A percentile compares a stretch with the other conserved stretches of the same genome.
These are phyloP conservation scores for Castanospermum australe DNA, from an alignment of 306 rosid genomes.

Conservation along the genomic window DNA sequence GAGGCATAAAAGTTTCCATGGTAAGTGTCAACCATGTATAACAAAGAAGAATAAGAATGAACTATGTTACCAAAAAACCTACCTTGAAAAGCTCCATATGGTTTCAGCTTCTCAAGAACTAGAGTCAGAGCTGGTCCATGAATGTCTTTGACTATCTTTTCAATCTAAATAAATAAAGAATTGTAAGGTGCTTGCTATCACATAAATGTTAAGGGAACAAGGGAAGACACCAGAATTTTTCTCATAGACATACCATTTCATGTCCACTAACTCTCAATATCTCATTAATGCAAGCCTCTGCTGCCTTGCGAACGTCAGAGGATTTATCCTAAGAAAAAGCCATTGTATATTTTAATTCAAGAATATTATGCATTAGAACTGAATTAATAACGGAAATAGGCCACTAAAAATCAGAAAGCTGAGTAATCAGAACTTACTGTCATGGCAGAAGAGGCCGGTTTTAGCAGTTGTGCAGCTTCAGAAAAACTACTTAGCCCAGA, in stretches of 20 bases:
- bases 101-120: conserved; percentile 78
- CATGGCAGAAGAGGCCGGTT: conserved; percentile 91
- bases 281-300: conserved; percentile 85
- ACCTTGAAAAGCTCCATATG: conserved; percentile 71
- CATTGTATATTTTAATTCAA: conserved; percentile 25
- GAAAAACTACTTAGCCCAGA: conserved; percentile 69
- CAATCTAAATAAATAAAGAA: conserved; percentile 54
- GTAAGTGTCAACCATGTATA: conserved; percentile 20
- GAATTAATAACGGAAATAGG: background rate
- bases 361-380: background rate
- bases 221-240: background rate
- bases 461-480: conserved; percentile 87
- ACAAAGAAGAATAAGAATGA: conserved; percentile 9
- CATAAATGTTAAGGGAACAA: conserved; percentile 15
- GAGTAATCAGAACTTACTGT: conserved; percentile 48
- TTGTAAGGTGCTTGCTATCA: conserved; percentile 16
- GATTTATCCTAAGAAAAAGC: conserved; percentile 79
- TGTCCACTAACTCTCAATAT: conserved; percentile 84
- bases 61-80: conserved; percentile 12
- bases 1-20: background rate
- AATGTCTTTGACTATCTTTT: conserved; percentile 72
- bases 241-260: conserved; percentile 58
- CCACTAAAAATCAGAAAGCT: background rate
- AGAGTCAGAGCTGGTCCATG: conserved; percentile 80
- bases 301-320: conserved; percentile 97